Evolutionary conservation across 2,329 filamentous ascomycete species (phyloP).

Genomic region (Ceratocystis destructans): DNA sequence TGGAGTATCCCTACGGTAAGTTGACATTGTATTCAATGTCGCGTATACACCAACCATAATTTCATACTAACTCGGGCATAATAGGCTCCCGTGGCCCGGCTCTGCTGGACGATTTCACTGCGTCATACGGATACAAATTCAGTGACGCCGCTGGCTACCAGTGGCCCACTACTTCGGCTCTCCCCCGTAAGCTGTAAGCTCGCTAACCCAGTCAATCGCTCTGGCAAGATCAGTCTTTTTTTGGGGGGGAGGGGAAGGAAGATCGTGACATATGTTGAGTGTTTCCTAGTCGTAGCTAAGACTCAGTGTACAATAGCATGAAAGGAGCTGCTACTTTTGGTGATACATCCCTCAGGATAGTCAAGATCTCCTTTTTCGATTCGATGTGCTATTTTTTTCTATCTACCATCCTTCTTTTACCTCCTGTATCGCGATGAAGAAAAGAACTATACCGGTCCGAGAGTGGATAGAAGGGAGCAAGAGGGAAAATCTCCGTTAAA

Average conservation of each 20-base stretch:
- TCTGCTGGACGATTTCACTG: slow-evolving; percentile 94
- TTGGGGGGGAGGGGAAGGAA: background rate
- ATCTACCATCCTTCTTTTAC: slow-evolving; percentile 7
- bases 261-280: background rate
- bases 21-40: slow-evolving; percentile 17
- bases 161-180: slow-evolving; percentile 68
- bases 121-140: slow-evolving; percentile 98
- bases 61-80: background rate
- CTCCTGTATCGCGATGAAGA: background rate
- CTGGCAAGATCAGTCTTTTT: slow-evolving; percentile 13
- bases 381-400: slow-evolving; percentile 5
- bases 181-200: slow-evolving; percentile 60
- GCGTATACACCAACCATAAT: slow-evolving; percentile 20
- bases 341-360: background rate
- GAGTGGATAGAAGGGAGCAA: background rate
- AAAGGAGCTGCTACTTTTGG: background rate
- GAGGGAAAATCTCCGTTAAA: background rate
- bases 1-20: slow-evolving; percentile 98
- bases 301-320: background rate
- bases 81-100: slow-evolving; percentile 92
- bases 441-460: background rate
- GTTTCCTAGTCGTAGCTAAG: background rate
- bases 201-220: slow-evolving; percentile 19
- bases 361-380: slow-evolving; percentile 8
- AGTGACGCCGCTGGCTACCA: slow-evolving; percentile 91